Evolutionary conservation across 805 yeast genomes (phyloP), one percentile per base, ranked within the genome.

Genomic region (Ogataea nakhonphanomensis): DNA sequence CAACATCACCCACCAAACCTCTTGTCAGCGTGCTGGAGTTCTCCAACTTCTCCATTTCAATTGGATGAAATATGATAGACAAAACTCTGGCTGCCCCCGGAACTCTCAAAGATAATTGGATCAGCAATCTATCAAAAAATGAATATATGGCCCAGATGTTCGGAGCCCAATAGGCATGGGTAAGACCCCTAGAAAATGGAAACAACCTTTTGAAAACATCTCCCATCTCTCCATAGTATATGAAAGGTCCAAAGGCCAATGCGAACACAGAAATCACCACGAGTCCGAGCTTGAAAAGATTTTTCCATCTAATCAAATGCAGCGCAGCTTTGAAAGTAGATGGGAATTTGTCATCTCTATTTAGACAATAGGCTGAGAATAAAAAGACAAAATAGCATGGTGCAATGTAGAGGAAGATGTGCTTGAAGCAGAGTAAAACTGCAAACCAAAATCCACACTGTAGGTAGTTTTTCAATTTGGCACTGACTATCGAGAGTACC

Each of bases 131-230:
- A 62, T 93, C 99, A 10, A 73, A 45, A 49, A 86, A 83, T 2
- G 97, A 85, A 62, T 93, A 93, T 8, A 91, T 53, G 0, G 99
- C 96, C 99, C 99, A 93, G 33, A 89, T 69, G 55, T 93, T 93
- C 11, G 99, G 98, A 1, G 99, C 98, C 98, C 99, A 93, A 65
- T 93, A 93, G 0, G 98, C 96, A 64, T 93, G 99, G 4, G 97
- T 93, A 26, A 93, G 70, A 1, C 98, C 98, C 58, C 98, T 72
- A 35, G 95, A 83, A 58, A 91, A 91, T 5, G 99, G 99, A 64
- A 93, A 93, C 24, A 93, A 65, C 33, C 99, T 71, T 5, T 66
- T 57, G 7, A 87, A 34, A 12, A 93, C 62, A 46, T 86, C 78
- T 0, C 84, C 81, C 35, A 84, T 54, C 25, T 79, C 84, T 1